Base-by-base conservation (phyloP, 768 basidiomycete species). In the Gautieria morchelliformis region DNA sequence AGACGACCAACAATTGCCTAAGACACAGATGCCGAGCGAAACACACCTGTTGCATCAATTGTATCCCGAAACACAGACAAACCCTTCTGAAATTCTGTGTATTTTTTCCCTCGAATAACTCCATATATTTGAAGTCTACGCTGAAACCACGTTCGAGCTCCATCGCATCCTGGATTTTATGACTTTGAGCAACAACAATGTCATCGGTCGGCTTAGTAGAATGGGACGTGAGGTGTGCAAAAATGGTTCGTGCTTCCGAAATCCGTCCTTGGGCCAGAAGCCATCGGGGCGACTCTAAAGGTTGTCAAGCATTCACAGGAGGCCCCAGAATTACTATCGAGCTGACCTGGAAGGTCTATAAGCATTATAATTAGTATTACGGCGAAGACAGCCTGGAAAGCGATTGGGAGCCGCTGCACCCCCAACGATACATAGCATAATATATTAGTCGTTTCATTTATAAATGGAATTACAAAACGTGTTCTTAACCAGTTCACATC, bases 251-350 rank as follows among this genome's bases (percentile, higher is more conserved):
- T 9, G 83, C 82, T 64, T 84, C 83, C 0, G 80, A 78, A 59
- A 80, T 77, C 53, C 80, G 71, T 50, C 76, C 74, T 52, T 80
- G 70, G 66, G 82, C 81, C 46, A 82, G 71, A n/a, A 85, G 69
- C 83, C 83, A 84, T 20, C 83, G 78, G 15, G 55, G 55, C 7
- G 55, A 56, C 24, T 56, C 55, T 56, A 39, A 52, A 32, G 9
- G 11, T 22, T 20, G 24, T 17, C 41, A 39, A 27, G 27, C 5
- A 27, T 5, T 2, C 14, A 33, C 17, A 24, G 17, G 9, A 24
- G 24, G 7, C 20, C 24, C 15, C 6, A 5, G 10, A 52, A 27
- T 4, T 30, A 22, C 15, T 14, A 32, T 17, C 11, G 7, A 20
- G 22, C 53, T 45, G 47, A 56, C 55, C 55, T 46, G 55, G 55